phyloP scores from a whole-genome alignment of 129 eudicot species.

The Flaveria brownii region DNA sequence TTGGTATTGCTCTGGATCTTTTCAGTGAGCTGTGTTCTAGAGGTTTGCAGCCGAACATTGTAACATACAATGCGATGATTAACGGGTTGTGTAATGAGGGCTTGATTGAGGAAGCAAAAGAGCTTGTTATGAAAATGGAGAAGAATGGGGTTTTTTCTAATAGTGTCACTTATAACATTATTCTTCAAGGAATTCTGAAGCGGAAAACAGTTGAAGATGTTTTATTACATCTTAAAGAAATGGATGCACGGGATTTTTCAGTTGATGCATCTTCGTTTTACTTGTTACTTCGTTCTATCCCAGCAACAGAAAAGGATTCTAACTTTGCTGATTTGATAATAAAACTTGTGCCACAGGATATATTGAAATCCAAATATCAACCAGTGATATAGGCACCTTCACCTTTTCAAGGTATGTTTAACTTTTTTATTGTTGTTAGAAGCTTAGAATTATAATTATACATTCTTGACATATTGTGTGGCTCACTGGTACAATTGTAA shows the following conservation, averaged over 20 bases:
- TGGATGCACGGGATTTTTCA: conserved; percentile 40
- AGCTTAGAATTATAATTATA: conserved; percentile 3
- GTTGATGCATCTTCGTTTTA: conserved; percentile 34
- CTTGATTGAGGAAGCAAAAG: conserved; percentile 38
- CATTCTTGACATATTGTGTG: neutral
- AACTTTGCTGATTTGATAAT: conserved; percentile 25
- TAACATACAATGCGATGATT: conserved; percentile 36
- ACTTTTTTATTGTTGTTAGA: neutral
- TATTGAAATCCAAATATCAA: conserved; percentile 21
- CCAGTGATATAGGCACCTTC: conserved; percentile 3
- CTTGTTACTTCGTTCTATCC: conserved; percentile 24
- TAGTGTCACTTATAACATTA: conserved; percentile 34
- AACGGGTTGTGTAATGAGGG: conserved; percentile 45
- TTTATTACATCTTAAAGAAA: conserved; percentile 33
- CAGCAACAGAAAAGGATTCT: conserved; percentile 21
- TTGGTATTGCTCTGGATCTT: conserved; percentile 29
- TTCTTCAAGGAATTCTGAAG: conserved; percentile 41
- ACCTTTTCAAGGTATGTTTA: conserved; percentile 16
- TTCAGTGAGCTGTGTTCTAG: conserved; percentile 26
- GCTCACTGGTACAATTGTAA: neutral
- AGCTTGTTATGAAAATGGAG: conserved; percentile 49
- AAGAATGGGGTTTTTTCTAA: conserved; percentile 39
- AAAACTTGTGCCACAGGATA: conserved; percentile 33
- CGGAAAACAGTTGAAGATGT: conserved; percentile 32
- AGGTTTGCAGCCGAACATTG: conserved; percentile 38